Evolutionary conservation across 192 early-diverging fungal genomes (phyloP).

Genomic region (Piromyces finnis): DNA sequence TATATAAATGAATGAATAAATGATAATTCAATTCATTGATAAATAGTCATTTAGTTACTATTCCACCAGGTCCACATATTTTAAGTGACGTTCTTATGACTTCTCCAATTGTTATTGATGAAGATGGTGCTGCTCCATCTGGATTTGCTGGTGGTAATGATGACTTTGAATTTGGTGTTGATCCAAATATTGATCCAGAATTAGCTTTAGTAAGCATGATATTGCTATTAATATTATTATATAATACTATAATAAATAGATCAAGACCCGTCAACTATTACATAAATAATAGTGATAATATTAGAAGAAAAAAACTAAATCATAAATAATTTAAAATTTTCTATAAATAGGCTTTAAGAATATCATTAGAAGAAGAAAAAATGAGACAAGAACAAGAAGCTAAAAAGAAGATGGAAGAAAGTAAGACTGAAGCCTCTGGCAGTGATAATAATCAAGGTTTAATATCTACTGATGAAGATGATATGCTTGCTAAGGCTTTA

Average conservation of each 20-base stretch:
- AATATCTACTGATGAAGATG: constrained; percentile 25
- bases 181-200: constrained; percentile 86
- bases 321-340: no score
- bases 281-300: no score
- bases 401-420: constrained; percentile 15
- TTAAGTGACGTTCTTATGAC: constrained; percentile 72
- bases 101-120: constrained; percentile 71
- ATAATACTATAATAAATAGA: no score
- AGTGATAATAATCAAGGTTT: constrained; percentile 3
- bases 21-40: no score
- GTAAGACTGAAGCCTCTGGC: constrained; percentile 8
- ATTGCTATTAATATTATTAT: no score
- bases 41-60: constrained; percentile 63
- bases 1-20: no score
- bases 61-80: constrained; percentile 87
- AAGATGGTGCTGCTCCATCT: constrained; percentile 54
- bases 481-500: constrained; percentile 44
- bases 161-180: constrained; percentile 84
- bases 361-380: constrained; percentile 90
- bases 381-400: constrained; percentile 61
- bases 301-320: no score
- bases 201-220: constrained; percentile 54
- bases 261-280: no score
- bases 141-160: constrained; percentile 27
- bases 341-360: constrained; percentile 64